These are phyloP conservation scores for Neofusicoccum ribis DNA, from an alignment of 2,329 filamentous ascomycete species.

Conservation along the genomic window DNA sequence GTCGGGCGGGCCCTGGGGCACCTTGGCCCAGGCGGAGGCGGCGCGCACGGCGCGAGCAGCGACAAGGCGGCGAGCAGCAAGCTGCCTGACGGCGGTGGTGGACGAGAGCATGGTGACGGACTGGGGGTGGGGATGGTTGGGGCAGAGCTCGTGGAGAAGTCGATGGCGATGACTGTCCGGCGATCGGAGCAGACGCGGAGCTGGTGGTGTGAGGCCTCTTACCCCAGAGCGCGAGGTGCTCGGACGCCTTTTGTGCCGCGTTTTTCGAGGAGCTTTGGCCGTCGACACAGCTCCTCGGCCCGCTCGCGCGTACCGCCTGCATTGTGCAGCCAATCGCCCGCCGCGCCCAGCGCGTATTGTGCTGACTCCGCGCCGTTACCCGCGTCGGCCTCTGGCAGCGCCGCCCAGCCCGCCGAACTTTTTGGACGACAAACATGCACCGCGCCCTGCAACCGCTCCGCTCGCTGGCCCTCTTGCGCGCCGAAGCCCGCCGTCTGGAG, in stretches of 20 bases:
- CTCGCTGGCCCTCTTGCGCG: background rate
- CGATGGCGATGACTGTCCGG: slow-evolving; percentile 16
- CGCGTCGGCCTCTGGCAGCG: background rate
- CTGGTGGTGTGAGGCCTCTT: slow-evolving; percentile 28
- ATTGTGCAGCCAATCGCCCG: too few relatives aligned
- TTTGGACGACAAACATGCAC: slow-evolving; percentile 12
- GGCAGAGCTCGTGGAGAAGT: background rate
- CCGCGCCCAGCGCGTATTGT: background rate
- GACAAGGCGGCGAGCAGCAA: slow-evolving; percentile 36
- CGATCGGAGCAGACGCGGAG: slow-evolving; percentile 14
- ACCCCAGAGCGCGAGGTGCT: slow-evolving; percentile 28
- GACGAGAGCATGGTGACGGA: slow-evolving; percentile 39
- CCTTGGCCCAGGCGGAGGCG: slow-evolving; percentile 84
- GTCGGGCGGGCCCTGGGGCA: slow-evolving; percentile 83
- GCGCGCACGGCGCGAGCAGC: slow-evolving; percentile 54
- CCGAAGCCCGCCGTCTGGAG: slow-evolving; percentile 17
- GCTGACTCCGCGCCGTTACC: background rate
- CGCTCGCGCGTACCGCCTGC: too few relatives aligned
- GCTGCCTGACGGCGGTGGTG: slow-evolving; percentile 40
- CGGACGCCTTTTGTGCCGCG: slow-evolving; percentile 3
- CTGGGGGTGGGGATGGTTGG: slow-evolving; percentile 20
- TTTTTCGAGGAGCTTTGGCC: slow-evolving; percentile 16
- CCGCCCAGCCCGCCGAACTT: background rate
- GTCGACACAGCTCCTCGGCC: too few relatives aligned
- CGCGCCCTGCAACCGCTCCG: slow-evolving; percentile 1